These are phyloP conservation scores for Podila horticola DNA, from an alignment of 192 early-diverging fungal genomes.

Conservation along the genomic window DNA sequence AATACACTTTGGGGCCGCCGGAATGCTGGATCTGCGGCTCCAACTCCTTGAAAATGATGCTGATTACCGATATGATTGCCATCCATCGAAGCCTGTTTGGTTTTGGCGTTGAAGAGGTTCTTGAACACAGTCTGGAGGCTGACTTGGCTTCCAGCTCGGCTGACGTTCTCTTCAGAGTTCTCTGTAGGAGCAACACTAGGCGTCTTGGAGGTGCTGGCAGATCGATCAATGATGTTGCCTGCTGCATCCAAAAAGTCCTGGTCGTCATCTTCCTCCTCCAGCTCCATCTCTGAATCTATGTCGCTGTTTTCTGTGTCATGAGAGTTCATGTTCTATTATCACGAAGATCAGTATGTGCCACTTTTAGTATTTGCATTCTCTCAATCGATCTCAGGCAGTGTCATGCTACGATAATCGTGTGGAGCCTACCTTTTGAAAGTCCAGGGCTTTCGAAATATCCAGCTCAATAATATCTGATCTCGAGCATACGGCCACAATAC, in stretches of 20 bases:
- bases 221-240: conserved; percentile 41
- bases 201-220: conserved; percentile 16
- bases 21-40: conserved; percentile 26
- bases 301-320: conserved; percentile 36
- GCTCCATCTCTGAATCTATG: conserved; percentile 49
- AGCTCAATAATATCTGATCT: conserved; percentile 75
- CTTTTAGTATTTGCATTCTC: too few species aligned
- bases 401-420: too few species aligned
- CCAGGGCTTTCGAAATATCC: conserved; percentile 64
- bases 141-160: conserved; percentile 28
- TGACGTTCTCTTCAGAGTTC: conserved; percentile 23
- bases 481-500: conserved; percentile 72
- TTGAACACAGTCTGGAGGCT: conserved; percentile 41
- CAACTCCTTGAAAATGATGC: conserved; percentile 14
- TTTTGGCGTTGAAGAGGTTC: conserved; percentile 29
- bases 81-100: background rate
- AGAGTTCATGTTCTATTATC: conserved; percentile 5
- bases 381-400: too few species aligned
- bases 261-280: conserved; percentile 33
- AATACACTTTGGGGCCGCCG: conserved; percentile 33
- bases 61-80: conserved; percentile 4
- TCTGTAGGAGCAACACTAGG: conserved; percentile 36
- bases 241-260: conserved; percentile 42
- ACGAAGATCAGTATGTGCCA: too few species aligned
- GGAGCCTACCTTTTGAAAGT: conserved; percentile 17